Percentiles rank a stretch among this genome's conserved stretches.
Evolutionary conservation across 345 rosid species (phyloP).

Genomic region (Populus pruinosa): DNA sequence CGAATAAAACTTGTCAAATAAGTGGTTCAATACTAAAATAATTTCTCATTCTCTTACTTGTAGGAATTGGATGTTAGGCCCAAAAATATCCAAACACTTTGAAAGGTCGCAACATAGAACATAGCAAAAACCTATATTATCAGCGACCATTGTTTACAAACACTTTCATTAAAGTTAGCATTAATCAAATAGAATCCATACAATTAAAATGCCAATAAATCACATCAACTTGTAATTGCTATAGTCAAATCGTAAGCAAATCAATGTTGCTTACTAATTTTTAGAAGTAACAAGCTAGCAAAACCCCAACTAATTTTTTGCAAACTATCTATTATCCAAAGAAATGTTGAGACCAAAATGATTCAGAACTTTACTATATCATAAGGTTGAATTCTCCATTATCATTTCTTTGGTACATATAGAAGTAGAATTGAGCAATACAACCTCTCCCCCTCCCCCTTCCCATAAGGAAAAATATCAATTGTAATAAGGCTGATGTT

Average conservation of each 20-base stretch:
- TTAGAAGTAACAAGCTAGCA: neutral
- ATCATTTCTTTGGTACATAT: too few relatives aligned
- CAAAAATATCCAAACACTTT: neutral
- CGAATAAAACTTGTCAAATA: slow-evolving; percentile 68
- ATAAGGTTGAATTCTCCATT: too few relatives aligned
- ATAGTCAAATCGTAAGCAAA: neutral
- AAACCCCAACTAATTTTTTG: too few relatives aligned
- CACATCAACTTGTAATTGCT: too few relatives aligned
- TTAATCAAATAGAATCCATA: neutral
- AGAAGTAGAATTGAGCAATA: neutral
- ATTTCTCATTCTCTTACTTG: neutral
- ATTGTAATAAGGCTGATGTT: neutral
- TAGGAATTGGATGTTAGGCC: slow-evolving; percentile 2
- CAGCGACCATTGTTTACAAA: neutral
- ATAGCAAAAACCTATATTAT: neutral
- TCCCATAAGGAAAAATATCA: too few relatives aligned
- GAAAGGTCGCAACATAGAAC: neutral
- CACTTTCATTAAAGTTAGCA: neutral
- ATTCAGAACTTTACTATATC: too few relatives aligned
- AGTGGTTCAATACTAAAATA: neutral
- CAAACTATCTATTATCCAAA: too few relatives aligned
- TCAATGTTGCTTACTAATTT: too few relatives aligned
- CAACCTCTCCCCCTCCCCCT: neutral
- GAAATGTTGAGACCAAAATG: too few relatives aligned
- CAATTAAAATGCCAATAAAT: neutral